A percentile compares a stretch with the other conserved stretches of the same genome.
phyloP scores from a whole-genome alignment of 768 basidiomycete species.

The Rhizopogon salebrosus region DNA sequence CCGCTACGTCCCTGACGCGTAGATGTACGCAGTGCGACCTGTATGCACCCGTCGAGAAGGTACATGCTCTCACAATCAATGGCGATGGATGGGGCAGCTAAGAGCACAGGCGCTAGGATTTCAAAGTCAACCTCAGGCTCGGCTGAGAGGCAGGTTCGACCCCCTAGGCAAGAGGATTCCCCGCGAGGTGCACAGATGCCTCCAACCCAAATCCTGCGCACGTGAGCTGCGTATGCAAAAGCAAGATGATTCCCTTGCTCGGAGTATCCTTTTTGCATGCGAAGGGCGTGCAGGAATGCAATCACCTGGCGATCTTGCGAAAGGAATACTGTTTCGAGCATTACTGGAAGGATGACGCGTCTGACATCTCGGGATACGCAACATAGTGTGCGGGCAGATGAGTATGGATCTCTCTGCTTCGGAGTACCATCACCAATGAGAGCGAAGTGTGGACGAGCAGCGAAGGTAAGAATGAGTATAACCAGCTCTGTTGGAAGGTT shows the following conservation, averaged over 20 bases:
- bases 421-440: too few relatives aligned
- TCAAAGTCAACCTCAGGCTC: conserved; percentile 14
- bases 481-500: too few relatives aligned
- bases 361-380: conserved; percentile 29
- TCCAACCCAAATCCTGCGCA: conserved; percentile 32
- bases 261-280: conserved; percentile 17
- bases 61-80: conserved; percentile 25
- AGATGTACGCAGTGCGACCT: not conserved
- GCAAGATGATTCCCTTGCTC: conserved; percentile 15
- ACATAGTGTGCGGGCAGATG: conserved; percentile 28
- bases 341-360: conserved; percentile 28
- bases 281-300: conserved; percentile 29
- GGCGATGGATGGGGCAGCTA: conserved; percentile 19
- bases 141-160: conserved; percentile 8
- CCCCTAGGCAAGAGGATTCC: not conserved
- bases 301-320: not conserved
- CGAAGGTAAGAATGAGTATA: too few relatives aligned
- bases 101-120: conserved; percentile 3
- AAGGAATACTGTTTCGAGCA: conserved; percentile 36
- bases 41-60: conserved; percentile 31
- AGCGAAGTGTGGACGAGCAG: too few relatives aligned
- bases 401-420: conserved; percentile 4
- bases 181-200: conserved; percentile 18
- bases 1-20: too few relatives aligned
- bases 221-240: conserved; percentile 25